phyloP scores from a whole-genome alignment of 305 asterid genomes.

The Caryopteris hybrid region DNA sequence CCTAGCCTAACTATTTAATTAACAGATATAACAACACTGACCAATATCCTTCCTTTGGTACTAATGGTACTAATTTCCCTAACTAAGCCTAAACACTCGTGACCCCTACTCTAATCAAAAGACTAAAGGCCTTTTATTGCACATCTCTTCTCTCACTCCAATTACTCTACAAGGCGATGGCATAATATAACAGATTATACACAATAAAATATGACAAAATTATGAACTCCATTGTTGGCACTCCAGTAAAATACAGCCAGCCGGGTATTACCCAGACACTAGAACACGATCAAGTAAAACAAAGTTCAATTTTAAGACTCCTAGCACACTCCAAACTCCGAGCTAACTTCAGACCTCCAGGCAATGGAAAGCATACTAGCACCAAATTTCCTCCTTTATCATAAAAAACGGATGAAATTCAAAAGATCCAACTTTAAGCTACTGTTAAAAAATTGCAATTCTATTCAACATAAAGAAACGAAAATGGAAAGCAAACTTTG shows the following conservation, averaged over 20 bases:
- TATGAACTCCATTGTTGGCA: slow-evolving; percentile 4
- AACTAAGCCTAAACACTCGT: slow-evolving; percentile 8
- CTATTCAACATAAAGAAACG: neutral
- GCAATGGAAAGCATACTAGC: slow-evolving; percentile 1
- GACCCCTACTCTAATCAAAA: too few relatives aligned
- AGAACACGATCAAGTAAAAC: slow-evolving; percentile 2
- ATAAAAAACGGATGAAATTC: neutral
- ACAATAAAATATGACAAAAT: neutral
- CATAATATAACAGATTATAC: slow-evolving; percentile 8
- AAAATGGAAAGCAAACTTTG: neutral
- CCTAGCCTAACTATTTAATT: neutral
- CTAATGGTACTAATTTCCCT: neutral
- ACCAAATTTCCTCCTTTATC: neutral
- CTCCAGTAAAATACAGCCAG: neutral
- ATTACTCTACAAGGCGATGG: neutral
- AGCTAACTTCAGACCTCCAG: slow-evolving; percentile 11
- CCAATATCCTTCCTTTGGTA: neutral
- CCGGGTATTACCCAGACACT: neutral
- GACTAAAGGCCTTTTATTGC: too few relatives aligned
- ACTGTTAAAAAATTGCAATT: neutral
- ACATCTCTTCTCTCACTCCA: too few relatives aligned
- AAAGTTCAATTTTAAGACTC: neutral
- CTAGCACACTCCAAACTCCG: neutral
- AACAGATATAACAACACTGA: neutral
- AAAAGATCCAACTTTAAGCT: slow-evolving; percentile 1